Percentiles rank a stretch among this genome's conserved stretches.
These are phyloP conservation scores for Ilyonectria destructans DNA, from an alignment of 2,329 filamentous ascomycete species.

Conservation along the genomic window DNA sequence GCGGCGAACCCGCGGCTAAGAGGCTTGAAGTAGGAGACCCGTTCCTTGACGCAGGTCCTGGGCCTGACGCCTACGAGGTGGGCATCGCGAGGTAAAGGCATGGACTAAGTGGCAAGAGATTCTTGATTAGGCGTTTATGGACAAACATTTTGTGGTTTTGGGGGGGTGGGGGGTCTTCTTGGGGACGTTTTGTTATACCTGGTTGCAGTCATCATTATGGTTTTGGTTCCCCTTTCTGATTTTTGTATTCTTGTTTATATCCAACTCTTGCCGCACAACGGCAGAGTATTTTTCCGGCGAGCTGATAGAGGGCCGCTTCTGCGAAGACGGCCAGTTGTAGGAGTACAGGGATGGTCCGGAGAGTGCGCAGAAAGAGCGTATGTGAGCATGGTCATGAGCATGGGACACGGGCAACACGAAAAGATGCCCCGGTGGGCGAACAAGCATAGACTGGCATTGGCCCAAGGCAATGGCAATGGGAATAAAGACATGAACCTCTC, in stretches of 20 bases:
- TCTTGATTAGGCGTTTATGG: constrained; percentile 24
- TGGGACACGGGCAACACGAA: constrained; percentile 22
- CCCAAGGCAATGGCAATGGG: constrained; percentile 29
- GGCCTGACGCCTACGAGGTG: constrained; percentile 33
- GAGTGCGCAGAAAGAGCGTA: constrained; percentile 37
- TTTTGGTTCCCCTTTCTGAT: constrained; percentile 25
- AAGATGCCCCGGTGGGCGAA: constrained; percentile 12
- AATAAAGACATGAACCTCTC: constrained; percentile 29
- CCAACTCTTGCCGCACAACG: constrained; percentile 11
- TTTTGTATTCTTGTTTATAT: constrained; percentile 28
- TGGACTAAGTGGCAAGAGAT: not conserved
- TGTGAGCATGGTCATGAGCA: constrained; percentile 39
- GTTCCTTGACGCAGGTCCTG: constrained; percentile 51
- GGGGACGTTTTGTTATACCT: constrained; percentile 1
- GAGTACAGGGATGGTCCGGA: constrained; percentile 35
- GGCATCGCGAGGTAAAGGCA: constrained; percentile 30
- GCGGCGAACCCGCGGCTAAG: constrained; percentile 67
- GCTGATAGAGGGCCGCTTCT: constrained; percentile 33
- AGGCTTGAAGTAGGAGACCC: constrained; percentile 68
- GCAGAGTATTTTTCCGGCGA: constrained; percentile 10
- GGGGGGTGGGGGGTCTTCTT: constrained; percentile 22
- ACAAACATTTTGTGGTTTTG: constrained; percentile 12
- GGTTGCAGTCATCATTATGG: constrained; percentile 4
- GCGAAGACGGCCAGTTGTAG: constrained; percentile 35
- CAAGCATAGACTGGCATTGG: constrained; percentile 42